Evolutionary conservation across 108 stramenopile genomes (phyloP).

Genomic region (Cylindrotheca closterium): DNA sequence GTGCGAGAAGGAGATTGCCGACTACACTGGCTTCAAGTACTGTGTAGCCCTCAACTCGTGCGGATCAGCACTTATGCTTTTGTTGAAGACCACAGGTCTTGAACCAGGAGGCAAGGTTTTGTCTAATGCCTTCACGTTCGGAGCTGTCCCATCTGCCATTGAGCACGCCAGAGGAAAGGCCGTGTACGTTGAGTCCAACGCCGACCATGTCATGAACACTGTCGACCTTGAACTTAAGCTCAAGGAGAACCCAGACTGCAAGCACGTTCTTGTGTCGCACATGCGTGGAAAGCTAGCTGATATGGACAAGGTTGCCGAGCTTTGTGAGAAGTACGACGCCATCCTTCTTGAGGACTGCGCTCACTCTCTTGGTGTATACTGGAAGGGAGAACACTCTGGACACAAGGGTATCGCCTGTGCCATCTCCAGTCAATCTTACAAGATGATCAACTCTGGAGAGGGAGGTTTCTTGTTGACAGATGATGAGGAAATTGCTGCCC

Average conservation of each 20-base stretch:
- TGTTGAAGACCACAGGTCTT: constrained; percentile 77
- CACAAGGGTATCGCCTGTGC: constrained; percentile 76
- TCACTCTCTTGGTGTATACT: constrained; percentile 83
- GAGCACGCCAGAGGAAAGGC: constrained; percentile 86
- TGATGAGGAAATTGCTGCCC: constrained; percentile 72
- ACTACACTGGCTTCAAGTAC: constrained; percentile 83
- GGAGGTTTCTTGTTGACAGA: constrained; percentile 87
- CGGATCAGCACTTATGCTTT: constrained; percentile 84
- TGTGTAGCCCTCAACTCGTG: constrained; percentile 86
- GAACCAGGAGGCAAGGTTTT: constrained; percentile 84
- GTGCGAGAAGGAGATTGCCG: constrained; percentile 77
- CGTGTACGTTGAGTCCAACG: constrained; percentile 81
- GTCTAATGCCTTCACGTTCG: constrained; percentile 89
- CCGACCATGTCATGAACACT: constrained; percentile 78
- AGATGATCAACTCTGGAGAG: constrained; percentile 92
- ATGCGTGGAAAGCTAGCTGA: constrained; percentile 92
- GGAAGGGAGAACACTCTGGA: constrained; percentile 82
- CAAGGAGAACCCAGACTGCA: constrained; percentile 65
- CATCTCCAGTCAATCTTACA: constrained; percentile 80
- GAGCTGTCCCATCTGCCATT: constrained; percentile 81
- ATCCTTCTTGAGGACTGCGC: constrained; percentile 86
- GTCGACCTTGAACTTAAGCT: constrained; percentile 84
- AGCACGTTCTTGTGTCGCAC: constrained; percentile 84
- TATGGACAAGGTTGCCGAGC: constrained; percentile 74
- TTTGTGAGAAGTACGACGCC: constrained; percentile 70